These are phyloP conservation scores for Zoysia japonica DNA, from an alignment of 176 grass and related monocot species.

Conservation along the genomic window DNA sequence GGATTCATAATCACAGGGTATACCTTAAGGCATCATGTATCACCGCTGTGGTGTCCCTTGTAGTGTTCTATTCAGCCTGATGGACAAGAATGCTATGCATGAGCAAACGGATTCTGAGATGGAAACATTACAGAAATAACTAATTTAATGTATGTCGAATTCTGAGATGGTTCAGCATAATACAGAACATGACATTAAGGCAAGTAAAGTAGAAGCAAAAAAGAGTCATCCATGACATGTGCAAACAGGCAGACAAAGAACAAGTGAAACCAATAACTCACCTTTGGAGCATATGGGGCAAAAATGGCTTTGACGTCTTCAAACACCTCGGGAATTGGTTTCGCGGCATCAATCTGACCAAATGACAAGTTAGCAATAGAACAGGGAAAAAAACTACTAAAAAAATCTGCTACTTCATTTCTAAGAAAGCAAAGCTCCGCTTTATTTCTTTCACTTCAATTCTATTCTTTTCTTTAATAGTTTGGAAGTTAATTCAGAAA, in stretches of 20 bases:
- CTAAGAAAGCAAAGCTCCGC: too few relatives aligned
- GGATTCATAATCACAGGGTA: constrained; percentile 36
- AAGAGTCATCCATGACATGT: not conserved
- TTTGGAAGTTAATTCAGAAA: too few relatives aligned
- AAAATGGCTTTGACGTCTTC: constrained; percentile 81
- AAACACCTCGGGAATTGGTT: constrained; percentile 86
- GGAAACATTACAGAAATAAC: not conserved
- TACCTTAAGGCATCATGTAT: constrained; percentile 45
- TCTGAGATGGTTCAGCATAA: not conserved
- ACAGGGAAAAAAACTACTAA: not conserved
- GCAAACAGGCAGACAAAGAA: not conserved
- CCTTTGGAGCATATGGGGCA: constrained; percentile 58
- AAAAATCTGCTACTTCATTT: too few relatives aligned
- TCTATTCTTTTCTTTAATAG: too few relatives aligned
- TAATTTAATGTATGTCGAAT: not conserved
- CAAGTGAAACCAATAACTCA: constrained; percentile 28
- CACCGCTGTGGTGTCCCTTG: constrained; percentile 22
- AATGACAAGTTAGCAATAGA: constrained; percentile 8
- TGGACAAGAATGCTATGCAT: constrained; percentile 24
- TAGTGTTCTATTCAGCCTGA: constrained; percentile 46
- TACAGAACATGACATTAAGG: not conserved
- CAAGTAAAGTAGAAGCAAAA: too few relatives aligned
- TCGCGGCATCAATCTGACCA: constrained; percentile 70
- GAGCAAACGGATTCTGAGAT: not conserved
- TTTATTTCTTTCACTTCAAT: too few relatives aligned